These are phyloP conservation scores for Astragalus membranaceus DNA, from an alignment of 306 rosid genomes.

Conservation along the genomic window DNA sequence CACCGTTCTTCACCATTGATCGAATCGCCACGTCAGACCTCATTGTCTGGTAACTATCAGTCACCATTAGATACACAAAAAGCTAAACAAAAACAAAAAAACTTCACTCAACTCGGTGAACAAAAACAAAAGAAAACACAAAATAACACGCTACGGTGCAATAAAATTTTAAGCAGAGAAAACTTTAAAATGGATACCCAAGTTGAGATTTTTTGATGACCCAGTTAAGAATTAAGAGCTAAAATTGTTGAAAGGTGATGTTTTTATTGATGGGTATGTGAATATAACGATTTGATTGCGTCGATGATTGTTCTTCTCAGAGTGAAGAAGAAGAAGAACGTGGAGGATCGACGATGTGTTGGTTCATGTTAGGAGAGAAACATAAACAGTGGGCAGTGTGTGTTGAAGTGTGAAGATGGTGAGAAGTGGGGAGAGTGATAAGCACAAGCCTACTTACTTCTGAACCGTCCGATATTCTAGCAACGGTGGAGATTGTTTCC, in stretches of 20 bases:
- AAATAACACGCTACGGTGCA: background rate
- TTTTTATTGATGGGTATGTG: constrained; percentile 3
- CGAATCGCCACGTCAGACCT: constrained; percentile 68
- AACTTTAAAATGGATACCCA: constrained; percentile 20
- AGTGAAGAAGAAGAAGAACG: background rate
- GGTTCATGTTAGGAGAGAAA: constrained; percentile 48
- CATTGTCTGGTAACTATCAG: constrained; percentile 55
- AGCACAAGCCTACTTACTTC: constrained; percentile 33
- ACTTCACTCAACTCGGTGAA: background rate
- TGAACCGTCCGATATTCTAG: constrained; percentile 29
- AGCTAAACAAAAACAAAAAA: background rate
- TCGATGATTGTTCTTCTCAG: constrained; percentile 27
- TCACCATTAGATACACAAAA: constrained; percentile 37
- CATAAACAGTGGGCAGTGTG: constrained; percentile 34
- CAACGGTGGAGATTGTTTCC: constrained; percentile 31
- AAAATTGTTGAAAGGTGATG: background rate
- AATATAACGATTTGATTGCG: background rate
- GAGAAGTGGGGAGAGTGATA: constrained; percentile 41
- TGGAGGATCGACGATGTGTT: constrained; percentile 16
- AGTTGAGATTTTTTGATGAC: background rate
- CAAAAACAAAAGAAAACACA: background rate
- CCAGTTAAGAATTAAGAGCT: constrained; percentile 3
- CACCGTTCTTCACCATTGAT: constrained; percentile 53
- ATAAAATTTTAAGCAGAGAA: constrained; percentile 37
- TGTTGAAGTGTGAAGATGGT: constrained; percentile 32